Conservation (phyloP, 768 basidiomycete genomes). For the Amanita phalloides region DNA sequence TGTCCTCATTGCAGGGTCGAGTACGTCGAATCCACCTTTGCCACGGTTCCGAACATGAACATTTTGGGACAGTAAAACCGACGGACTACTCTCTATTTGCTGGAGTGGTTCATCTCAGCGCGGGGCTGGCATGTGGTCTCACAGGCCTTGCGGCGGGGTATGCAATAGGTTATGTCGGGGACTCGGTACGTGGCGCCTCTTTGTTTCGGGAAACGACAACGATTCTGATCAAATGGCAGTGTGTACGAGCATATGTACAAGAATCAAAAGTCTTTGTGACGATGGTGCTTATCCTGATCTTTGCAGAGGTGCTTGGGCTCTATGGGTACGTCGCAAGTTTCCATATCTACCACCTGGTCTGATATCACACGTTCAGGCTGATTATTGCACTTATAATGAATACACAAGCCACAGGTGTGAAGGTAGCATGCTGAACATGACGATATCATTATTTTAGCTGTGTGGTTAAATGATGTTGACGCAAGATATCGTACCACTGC, state of each 20-base stretch:
- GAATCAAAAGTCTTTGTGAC: slow-evolving; percentile 88
- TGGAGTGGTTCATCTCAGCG: slow-evolving; percentile 88
- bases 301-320: slow-evolving; percentile 83
- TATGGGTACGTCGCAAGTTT: slow-evolving; percentile 49
- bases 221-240: slow-evolving; percentile 31
- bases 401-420: slow-evolving; percentile 47
- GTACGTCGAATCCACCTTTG: slow-evolving; percentile 19
- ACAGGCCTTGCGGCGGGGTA: slow-evolving; percentile 92
- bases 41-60: slow-evolving; percentile 7
- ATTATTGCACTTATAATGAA: slow-evolving; percentile 93
- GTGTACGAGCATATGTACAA: slow-evolving; percentile 84
- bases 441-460: not conserved
- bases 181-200: slow-evolving; percentile 53
- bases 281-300: slow-evolving; percentile 95
- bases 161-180: slow-evolving; percentile 90
- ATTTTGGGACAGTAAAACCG: slow-evolving; percentile 37
- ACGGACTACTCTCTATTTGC: slow-evolving; percentile 72
- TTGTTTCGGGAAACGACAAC: not conserved
- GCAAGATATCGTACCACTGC: not conserved
- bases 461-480: not conserved
- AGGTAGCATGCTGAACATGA: slow-evolving; percentile 14
- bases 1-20: slow-evolving; percentile 72
- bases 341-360: not conserved
- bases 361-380: slow-evolving; percentile 28
- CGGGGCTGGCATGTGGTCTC: slow-evolving; percentile 83